Base-by-base conservation (phyloP, 1,284 basidiomycete species). In the Cryptococcus neoformans region DNA sequence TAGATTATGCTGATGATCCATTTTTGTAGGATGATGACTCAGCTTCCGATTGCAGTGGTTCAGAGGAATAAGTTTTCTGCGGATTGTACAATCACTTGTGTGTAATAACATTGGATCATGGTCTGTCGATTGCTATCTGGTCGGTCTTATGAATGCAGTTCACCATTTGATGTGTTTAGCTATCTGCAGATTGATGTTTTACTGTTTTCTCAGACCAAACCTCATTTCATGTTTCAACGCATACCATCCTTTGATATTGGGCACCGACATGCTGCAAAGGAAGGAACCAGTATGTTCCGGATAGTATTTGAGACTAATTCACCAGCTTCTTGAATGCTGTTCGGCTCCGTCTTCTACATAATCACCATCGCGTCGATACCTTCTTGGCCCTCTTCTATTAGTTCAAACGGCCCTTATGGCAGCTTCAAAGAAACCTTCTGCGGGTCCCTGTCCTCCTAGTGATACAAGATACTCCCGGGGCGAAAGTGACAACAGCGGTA, bases 11-110 rank as follows among this genome's bases (percentile, higher is more conserved):
- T 17, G 10, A 41, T 60, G 39, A 56, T 51, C 75, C 74, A 42
- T 76, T 73, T 54, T 78, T 77, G 34, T 10, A 66, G 86, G 87
- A 54, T 88, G 90, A 92, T 70, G 90, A 92, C 74, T 91, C 88
- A 55, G 90, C 92, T 66, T 73, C 69, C 17, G 72, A 72, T 37
- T 52, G 63, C 57, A 74, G 70, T 53, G 70, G 73, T 39, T 68
- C 65, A 3, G 68, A 72, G 16, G 46, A 47, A 28, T 11, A 44
- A 3, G 4, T 44, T 14, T n/a, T n/a, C 8, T 44, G 42, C 14
- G 36, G 41, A 40, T 52, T 45, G 50, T 8, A 21, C 34, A 44
- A 45, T 34, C n/a, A n/a, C 42, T 36, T 53, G 44, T 41, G 42
- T 45, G 41, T 44, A 53, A 34, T 44, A 34, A n/a, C 17, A 40